Percentiles rank a stretch among this genome's conserved stretches.
Evolutionary conservation across 257 asterid genomes (phyloP).

Genomic region (Galeopsis tetrahit): DNA sequence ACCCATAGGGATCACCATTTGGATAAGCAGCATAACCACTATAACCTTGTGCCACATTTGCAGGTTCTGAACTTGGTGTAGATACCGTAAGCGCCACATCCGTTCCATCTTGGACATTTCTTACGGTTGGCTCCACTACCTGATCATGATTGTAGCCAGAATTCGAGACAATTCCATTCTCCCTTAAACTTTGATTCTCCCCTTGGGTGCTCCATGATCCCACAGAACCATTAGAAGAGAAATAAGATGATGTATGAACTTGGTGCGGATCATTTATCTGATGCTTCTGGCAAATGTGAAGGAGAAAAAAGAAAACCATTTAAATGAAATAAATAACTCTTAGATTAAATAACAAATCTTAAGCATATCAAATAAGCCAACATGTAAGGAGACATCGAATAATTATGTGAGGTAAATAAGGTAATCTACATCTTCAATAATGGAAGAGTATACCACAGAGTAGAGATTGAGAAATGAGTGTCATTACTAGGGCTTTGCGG

Average conservation of each 20-base stretch:
- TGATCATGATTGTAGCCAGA: conserved; percentile 64
- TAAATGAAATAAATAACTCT: conserved; percentile 27
- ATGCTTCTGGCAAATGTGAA: conserved; percentile 53
- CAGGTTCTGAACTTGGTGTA: conserved; percentile 70
- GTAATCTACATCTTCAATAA: conserved; percentile 3
- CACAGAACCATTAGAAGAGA: conserved; percentile 60
- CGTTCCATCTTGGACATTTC: conserved; percentile 64
- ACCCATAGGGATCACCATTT: conserved; percentile 74
- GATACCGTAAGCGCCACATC: conserved; percentile 55
- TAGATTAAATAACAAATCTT: conserved; percentile 7
- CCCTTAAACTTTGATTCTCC: conserved; percentile 56
- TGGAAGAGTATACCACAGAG: not conserved
- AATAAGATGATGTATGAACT: conserved; percentile 59
- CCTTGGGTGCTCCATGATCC: conserved; percentile 63
- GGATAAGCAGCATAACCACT: conserved; percentile 70
- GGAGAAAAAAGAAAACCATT: conserved; percentile 14
- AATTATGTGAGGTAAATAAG: conserved; percentile 11
- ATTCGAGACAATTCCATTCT: conserved; percentile 66
- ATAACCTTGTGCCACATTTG: conserved; percentile 67
- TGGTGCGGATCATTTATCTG: conserved; percentile 59
- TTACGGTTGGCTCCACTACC: conserved; percentile 45
- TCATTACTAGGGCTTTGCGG: not conserved
- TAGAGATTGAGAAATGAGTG: not conserved
- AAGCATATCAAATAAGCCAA: conserved; percentile 16
- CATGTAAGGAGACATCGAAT: not conserved